Conservation (phyloP, 2,329 filamentous ascomycete species). For the Didymella exigua region DNA sequence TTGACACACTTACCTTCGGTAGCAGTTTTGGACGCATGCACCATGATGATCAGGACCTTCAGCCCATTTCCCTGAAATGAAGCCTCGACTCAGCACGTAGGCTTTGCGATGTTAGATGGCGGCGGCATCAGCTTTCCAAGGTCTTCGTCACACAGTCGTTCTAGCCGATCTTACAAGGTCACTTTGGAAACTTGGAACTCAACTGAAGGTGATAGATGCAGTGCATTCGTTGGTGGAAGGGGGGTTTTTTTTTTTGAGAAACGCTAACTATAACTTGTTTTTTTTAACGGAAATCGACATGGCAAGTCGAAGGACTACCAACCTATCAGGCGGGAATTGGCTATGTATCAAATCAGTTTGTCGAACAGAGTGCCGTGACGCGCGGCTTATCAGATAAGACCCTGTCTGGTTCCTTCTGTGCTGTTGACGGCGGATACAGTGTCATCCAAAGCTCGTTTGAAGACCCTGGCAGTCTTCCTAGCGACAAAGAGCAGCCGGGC, state of each 20-base stretch:
- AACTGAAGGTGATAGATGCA: too few relatives aligned
- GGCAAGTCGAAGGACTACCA: background rate
- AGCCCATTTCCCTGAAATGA: background rate
- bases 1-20: too few relatives aligned
- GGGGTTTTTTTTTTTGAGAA: too few relatives aligned
- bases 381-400: background rate
- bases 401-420: background rate
- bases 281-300: background rate
- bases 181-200: background rate
- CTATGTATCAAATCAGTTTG: background rate
- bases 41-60: background rate
- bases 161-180: background rate
- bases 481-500: background rate
- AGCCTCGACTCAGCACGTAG: background rate
- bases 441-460: background rate
- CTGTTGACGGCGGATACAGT: background rate
- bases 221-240: background rate
- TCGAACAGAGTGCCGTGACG: background rate
- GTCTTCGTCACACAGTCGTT: background rate
- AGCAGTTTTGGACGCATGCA: too few relatives aligned
- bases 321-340: background rate
- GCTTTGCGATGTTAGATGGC: background rate
- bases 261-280: too few relatives aligned
- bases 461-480: background rate
- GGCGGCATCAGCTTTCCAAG: background rate